Evolutionary conservation across 495 filamentous ascomycete genomes (phyloP), one percentile per base, ranked within the genome.

Genomic region (Aspergillus affinis): DNA sequence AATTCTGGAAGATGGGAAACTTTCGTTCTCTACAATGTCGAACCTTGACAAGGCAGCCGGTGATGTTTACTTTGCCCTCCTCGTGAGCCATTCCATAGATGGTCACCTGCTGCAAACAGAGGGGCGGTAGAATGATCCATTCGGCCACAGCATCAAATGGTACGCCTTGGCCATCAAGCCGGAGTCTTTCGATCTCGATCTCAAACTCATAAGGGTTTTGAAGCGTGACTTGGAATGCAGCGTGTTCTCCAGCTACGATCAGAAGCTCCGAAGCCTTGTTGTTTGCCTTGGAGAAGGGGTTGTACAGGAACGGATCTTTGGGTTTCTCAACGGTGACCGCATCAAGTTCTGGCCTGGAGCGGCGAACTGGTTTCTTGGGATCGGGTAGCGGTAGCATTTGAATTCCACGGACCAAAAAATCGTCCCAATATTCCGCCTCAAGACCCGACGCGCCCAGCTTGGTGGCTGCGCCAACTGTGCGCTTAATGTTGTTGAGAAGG

Each of bases 191-290:
- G 48, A 98, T 84, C 55, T 94, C 90, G 2, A 98, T 65, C 51
- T 97, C 91, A 65, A 97, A 90, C 54, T 97, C 93, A 68, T 90
- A 97, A 2, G 91, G 90, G 65, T 98, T 98, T 66, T 98, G 95
- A 5, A 98, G 78, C 8, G 87, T 90, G 29, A 98, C 81, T 66
- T 79, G 81, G 71, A 96, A 97, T 3, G 80, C 82, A 3, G 88
- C 86, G 62, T 80, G 71, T 69, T 98, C 93, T 27, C 86, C 86
- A 5, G 90, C 84, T 58, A 96, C 86, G 50, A 96, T 77, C 15
- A 91, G 77, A 59, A 78, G 77, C 60, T 94, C 88, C 13, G 83
- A 75, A 18, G 78, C 73, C 48, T 75, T 79, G 55, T 85, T 86
- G 1, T 82, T 78, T 54, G 84, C 77, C 71, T 91, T 91, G 48